These are phyloP conservation scores for Zizania palustris DNA, from an alignment of 202 grass and related monocot species.

Conservation along the genomic window DNA sequence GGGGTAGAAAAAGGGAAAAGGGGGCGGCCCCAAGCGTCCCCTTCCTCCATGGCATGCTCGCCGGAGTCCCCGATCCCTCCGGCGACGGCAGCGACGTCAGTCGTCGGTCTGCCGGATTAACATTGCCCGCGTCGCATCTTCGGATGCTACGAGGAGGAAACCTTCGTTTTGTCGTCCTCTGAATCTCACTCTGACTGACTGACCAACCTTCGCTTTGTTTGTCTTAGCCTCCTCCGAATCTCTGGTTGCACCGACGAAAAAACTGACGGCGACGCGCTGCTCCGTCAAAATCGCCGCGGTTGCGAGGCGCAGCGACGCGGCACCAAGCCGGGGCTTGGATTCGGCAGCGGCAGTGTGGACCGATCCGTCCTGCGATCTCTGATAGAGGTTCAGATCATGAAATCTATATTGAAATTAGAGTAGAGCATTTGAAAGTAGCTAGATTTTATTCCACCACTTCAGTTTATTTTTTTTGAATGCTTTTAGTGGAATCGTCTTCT, in stretches of 20 bases:
- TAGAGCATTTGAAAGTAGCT: no score
- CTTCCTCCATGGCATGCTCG: no score
- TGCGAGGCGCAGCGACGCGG: slow-evolving; percentile 7
- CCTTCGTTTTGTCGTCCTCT: no score
- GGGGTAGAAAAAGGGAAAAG: neutral
- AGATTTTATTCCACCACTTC: no score
- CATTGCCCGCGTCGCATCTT: no score
- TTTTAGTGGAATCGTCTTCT: no score
- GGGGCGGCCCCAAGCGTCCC: neutral
- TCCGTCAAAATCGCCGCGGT: neutral
- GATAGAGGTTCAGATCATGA: no score
- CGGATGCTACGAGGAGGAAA: neutral
- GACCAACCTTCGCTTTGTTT: no score
- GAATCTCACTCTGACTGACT: no score
- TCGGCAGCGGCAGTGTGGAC: neutral
- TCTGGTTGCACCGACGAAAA: neutral
- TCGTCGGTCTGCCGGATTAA: neutral
- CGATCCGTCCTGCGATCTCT: neutral
- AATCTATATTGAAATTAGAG: no score
- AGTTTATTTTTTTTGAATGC: no score
- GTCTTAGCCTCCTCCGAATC: no score
- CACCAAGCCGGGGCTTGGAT: slow-evolving; percentile 33
- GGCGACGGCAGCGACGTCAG: neutral
- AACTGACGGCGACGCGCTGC: neutral
- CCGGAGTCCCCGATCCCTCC: neutral